Base-by-base conservation (phyloP, 75 land plant genomes). In the Adiantum capillusveneris region DNA sequence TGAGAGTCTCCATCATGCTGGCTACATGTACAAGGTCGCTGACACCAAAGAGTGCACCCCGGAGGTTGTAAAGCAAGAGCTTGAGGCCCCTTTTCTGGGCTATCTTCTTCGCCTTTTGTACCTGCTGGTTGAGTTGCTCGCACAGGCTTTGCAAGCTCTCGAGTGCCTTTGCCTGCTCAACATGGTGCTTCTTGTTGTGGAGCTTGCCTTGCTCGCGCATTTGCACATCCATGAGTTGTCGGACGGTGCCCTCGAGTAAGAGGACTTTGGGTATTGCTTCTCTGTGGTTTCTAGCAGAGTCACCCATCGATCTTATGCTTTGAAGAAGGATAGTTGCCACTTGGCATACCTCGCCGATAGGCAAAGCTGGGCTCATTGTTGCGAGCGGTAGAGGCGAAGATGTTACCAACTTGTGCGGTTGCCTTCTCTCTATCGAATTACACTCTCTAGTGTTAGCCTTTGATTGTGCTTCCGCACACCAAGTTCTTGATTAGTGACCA, bases 101-200 rank as follows among this genome's bases (percentile, higher is more conserved):
- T 5, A 48, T 48, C 51, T 19, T 12, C 51, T 48, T 48, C 20
- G 51, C 51, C 51, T 18, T 48, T 5, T 48, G 13, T 19, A 48
- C 51, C 51, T 48, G 51, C 51, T 13, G 6, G 20, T 48, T 6
- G 6, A 48, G 51, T 20, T 48, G 51, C 51, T 48, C 20, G 18
- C 51, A 48, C 18, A 48, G 18, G 20, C 18, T 19, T 20, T 48
- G 51, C 51, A 48, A 20, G 51, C 51, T 48, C 18, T 48, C 51
- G 20, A 48, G 51, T 6, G 51, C 51, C 6, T 48, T 48, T 6
- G 51, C 51, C 51, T 48, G 51, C 51, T 48, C 51, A 12, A 48
- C 51, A 20, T 48, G 51, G 51, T 48, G 51, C 51, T 48, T 48
- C 51, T 48, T 48, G 51, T 48, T 12, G 18, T 20, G 13, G 6